Evolutionary conservation across 768 basidiomycete genomes (phyloP), one percentile per base, ranked within the genome.

Genomic region (Lentinula sp.): DNA sequence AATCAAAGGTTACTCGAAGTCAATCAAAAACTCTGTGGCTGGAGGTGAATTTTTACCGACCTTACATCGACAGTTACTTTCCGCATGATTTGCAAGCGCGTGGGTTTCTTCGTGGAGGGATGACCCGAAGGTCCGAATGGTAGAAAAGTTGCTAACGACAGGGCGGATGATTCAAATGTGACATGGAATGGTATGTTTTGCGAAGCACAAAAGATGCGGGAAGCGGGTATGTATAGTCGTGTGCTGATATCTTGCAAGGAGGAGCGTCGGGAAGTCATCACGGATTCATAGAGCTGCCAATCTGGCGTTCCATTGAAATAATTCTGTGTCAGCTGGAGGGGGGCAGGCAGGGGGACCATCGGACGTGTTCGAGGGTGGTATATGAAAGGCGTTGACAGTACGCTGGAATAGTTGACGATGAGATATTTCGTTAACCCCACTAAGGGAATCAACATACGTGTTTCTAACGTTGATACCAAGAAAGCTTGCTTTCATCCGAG

Each of bases 311-410:
- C 71, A 28, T 77, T 70, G 13, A 85, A 85, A 12, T 81, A 83
- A 42, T 68, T 65, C 15, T 64, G 67, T 13, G 65, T 49, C 36
- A 68, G 66, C 15, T 67, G 57, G 51, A 87, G 71, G 35, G 82
- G 77, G 8, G 69, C 61, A 15, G 87, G 88, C 35, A 84, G 68
- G 8, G 83, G 76, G 0, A 68, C 70, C 1, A 82, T 74, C 3
- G 90, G 87, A 41, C 86, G 80, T 48, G 84, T 83, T 6, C 86
- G 86, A 33, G 88, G 90, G 61, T 78, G 74, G 66, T 90, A 90
- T 18, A 82, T 68, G 68, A 91, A 85, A 1, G 82, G 78, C 1
- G 86, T 86, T 12, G 81, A 81, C 36, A 89, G 71, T 18, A 76
- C 72, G 43, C 85, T 90, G 50, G 3, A 18, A 20, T 41, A 32